A percentile compares a stretch with the other conserved stretches of the same genome.
phyloP scores from a whole-genome alignment of 75 land plant genomes.

The Ceratopteris richardii region DNA sequence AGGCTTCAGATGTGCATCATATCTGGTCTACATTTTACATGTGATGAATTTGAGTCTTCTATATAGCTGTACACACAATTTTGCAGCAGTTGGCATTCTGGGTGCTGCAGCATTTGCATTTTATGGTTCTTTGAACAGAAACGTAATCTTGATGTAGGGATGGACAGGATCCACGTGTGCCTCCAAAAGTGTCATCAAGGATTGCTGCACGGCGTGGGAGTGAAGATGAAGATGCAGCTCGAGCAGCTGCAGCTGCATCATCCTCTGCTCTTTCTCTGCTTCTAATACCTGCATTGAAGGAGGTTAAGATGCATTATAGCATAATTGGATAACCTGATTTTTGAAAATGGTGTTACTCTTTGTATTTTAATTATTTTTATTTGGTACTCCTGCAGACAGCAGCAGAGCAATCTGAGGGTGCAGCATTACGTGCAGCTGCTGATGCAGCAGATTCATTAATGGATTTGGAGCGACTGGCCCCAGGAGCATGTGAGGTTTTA shows the following conservation, averaged over 20 bases:
- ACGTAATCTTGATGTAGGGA: constrained; percentile 22
- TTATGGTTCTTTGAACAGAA: too few relatives aligned
- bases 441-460: constrained; percentile 60
- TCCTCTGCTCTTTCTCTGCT: constrained; percentile 66
- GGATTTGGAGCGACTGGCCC: constrained; percentile 60
- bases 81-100: too few relatives aligned
- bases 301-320: constrained; percentile 40
- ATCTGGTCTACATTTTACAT: too few relatives aligned
- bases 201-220: constrained; percentile 25
- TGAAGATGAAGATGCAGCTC: constrained; percentile 56
- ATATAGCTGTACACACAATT: too few relatives aligned
- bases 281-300: constrained; percentile 89
- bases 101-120: too few relatives aligned
- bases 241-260: constrained; percentile 42
- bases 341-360: too few relatives aligned
- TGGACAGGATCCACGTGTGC: constrained; percentile 37
- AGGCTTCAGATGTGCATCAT: too few relatives aligned
- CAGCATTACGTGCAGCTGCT: constrained; percentile 45
- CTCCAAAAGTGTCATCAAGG: constrained; percentile 31
- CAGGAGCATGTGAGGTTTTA: constrained; percentile 87
- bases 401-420: constrained; percentile 72
- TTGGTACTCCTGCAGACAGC: constrained; percentile 38
- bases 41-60: too few relatives aligned
- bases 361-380: too few relatives aligned
- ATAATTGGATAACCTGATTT: too few relatives aligned